Percentiles rank a stretch among this genome's conserved stretches.
Evolutionary conservation across 257 asterid genomes (phyloP).

Genomic region (Dorcoceras hygrometricum): DNA sequence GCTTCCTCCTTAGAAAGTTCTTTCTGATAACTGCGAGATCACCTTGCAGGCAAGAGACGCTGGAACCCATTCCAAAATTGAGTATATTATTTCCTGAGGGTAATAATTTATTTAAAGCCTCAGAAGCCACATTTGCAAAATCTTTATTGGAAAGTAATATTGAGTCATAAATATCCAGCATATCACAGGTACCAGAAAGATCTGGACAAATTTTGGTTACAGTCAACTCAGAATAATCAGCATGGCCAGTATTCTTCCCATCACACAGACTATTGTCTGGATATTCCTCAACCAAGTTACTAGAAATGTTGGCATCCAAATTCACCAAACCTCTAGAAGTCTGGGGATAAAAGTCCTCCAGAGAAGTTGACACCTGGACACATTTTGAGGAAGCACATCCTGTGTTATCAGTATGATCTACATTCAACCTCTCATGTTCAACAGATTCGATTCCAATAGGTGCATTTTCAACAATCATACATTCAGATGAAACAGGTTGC

Average conservation of each 20-base stretch:
- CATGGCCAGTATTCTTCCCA: slow-evolving; percentile 29
- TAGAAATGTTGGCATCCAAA: slow-evolving; percentile 30
- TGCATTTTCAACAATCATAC: slow-evolving; percentile 28
- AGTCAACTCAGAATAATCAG: slow-evolving; percentile 26
- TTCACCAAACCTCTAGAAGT: slow-evolving; percentile 27
- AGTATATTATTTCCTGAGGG: slow-evolving; percentile 36
- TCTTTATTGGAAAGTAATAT: slow-evolving; percentile 62
- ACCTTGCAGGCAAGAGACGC: slow-evolving; percentile 32
- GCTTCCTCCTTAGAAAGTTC: slow-evolving; percentile 44
- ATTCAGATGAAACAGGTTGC: slow-evolving; percentile 40
- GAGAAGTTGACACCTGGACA: slow-evolving; percentile 40
- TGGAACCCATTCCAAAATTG: slow-evolving; percentile 17
- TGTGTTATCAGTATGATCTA: slow-evolving; percentile 67
- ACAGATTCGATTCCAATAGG: slow-evolving; percentile 33
- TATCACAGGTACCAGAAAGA: slow-evolving; percentile 21
- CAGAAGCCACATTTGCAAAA: slow-evolving; percentile 40
- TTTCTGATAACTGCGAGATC: slow-evolving; percentile 41
- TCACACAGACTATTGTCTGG: slow-evolving; percentile 26
- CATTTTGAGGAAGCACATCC: slow-evolving; percentile 73
- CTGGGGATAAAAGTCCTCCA: slow-evolving; percentile 30
- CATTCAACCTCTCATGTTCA: slow-evolving; percentile 35
- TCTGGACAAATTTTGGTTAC: slow-evolving; percentile 24
- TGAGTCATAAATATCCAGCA: slow-evolving; percentile 37
- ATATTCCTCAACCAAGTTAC: slow-evolving; percentile 29
- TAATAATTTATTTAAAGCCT: slow-evolving; percentile 55